These are phyloP conservation scores for Serendipita indica DNA, from an alignment of 768 basidiomycete species.

Conservation along the genomic window DNA sequence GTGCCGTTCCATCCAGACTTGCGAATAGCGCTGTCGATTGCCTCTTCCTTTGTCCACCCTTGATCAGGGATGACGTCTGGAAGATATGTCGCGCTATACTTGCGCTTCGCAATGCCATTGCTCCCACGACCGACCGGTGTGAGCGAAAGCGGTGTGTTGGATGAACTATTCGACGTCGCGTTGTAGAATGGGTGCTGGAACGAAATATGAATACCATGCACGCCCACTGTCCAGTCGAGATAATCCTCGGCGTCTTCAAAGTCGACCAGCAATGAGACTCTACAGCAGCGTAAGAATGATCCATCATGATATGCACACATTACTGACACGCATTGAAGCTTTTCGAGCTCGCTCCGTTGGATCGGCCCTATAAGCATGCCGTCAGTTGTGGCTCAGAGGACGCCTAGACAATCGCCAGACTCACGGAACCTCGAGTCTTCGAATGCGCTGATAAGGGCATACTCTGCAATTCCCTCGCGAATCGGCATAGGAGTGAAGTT, in stretches of 20 bases:
- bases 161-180: slow-evolving; percentile 27
- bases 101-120: slow-evolving; percentile 26
- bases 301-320: background rate
- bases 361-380: slow-evolving; percentile 34
- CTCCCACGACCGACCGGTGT: slow-evolving; percentile 18
- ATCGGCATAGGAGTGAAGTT: slow-evolving; percentile 70
- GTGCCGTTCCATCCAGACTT: slow-evolving; percentile 83
- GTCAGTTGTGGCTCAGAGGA: background rate
- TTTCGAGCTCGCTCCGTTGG: slow-evolving; percentile 55
- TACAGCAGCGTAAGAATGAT: slow-evolving; percentile 20
- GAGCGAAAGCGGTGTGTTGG: slow-evolving; percentile 23
- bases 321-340: slow-evolving; percentile 74
- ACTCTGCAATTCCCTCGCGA: slow-evolving; percentile 66
- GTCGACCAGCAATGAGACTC: slow-evolving; percentile 84
- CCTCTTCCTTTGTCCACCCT: slow-evolving; percentile 84
- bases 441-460: slow-evolving; percentile 84
- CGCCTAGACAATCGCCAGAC: background rate
- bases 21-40: slow-evolving; percentile 78
- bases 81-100: slow-evolving; percentile 77
- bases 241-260: slow-evolving; percentile 76
- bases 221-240: slow-evolving; percentile 85
- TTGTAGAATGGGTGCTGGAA: slow-evolving; percentile 68
- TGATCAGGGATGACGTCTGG: slow-evolving; percentile 88
- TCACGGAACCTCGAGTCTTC: slow-evolving; percentile 72
- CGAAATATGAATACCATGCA: slow-evolving; percentile 80